Percentiles rank a stretch among this genome's conserved stretches.
phyloP scores from a whole-genome alignment of 768 basidiomycete species.

The Trametes sanguinea region DNA sequence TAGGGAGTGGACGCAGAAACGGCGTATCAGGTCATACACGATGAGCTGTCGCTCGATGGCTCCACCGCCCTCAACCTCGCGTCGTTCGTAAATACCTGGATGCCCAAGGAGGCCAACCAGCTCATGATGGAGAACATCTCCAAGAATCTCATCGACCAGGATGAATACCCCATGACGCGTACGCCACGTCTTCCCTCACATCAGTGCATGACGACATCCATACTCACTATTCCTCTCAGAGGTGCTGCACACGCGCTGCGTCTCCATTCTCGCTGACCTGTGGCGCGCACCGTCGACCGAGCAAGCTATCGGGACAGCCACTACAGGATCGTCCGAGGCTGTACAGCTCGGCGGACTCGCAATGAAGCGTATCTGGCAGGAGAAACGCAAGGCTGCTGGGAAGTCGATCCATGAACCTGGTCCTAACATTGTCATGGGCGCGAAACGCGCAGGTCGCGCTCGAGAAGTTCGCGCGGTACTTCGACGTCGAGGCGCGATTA shows the following conservation, averaged over 20 bases:
- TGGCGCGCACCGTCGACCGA: constrained; percentile 63
- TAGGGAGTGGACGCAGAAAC: constrained; percentile 57
- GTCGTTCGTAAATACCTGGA: constrained; percentile 69
- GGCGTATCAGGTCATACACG: constrained; percentile 62
- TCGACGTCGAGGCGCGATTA: constrained; percentile 64
- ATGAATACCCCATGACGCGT: constrained; percentile 67
- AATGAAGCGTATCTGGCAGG: constrained; percentile 73
- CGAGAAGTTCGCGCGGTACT: constrained; percentile 70
- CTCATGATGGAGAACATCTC: constrained; percentile 65
- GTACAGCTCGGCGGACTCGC: constrained; percentile 74
- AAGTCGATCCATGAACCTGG: constrained; percentile 69
- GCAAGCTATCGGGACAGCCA: constrained; percentile 66
- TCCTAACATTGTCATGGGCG: constrained; percentile 65
- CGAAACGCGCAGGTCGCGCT: constrained; percentile 73
- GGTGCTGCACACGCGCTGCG: constrained; percentile 45
- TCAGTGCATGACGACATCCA: neutral
- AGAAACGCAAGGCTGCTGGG: constrained; percentile 61
- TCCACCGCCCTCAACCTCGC: constrained; percentile 62
- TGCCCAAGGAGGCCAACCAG: constrained; percentile 52
- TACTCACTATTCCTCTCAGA: constrained; percentile 29
- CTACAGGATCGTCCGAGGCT: constrained; percentile 71
- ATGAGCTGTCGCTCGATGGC: constrained; percentile 61
- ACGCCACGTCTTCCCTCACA: constrained; percentile 12
- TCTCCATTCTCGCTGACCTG: constrained; percentile 63
- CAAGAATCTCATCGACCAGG: constrained; percentile 71